A percentile compares a stretch with the other conserved stretches of the same genome.
Evolutionary conservation across 2,329 filamentous ascomycete genomes (phyloP).

Genomic region (Phoma sp.): DNA sequence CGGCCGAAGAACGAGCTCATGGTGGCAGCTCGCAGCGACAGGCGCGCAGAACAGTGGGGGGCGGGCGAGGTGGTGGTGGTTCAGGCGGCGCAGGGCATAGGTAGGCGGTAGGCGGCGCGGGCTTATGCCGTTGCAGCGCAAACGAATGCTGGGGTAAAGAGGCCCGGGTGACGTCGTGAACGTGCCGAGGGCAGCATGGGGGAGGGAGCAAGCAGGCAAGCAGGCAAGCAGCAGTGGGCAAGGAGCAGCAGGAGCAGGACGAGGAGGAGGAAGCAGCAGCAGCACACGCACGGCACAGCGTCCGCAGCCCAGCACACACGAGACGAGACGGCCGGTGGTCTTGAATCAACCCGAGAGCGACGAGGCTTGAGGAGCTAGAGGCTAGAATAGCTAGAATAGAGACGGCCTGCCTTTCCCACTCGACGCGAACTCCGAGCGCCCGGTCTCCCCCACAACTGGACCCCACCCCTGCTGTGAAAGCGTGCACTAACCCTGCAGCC

Average conservation of each 20-base stretch:
- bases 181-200: slow-evolving; percentile 17
- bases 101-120: not conserved
- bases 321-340: slow-evolving; percentile 15
- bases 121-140: slow-evolving; percentile 7
- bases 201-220: slow-evolving; percentile 6
- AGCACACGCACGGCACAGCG: slow-evolving; percentile 10
- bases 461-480: slow-evolving; percentile 8
- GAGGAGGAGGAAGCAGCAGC: not conserved
- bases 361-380: slow-evolving; percentile 7
- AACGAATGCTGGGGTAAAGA: slow-evolving; percentile 10
- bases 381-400: not conserved
- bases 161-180: slow-evolving; percentile 13
- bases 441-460: slow-evolving; percentile 13
- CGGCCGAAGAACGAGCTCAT: slow-evolving; percentile 63
- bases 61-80: slow-evolving; percentile 17
- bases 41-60: slow-evolving; percentile 22
- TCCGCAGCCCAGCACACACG: slow-evolving; percentile 10
- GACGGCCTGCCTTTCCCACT: slow-evolving; percentile 10
- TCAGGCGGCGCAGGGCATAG: slow-evolving; percentile 22
- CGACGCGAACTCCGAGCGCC: slow-evolving; percentile 13
- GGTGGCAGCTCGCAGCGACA: slow-evolving; percentile 21
- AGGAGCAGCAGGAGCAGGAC: not conserved
- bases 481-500: slow-evolving; percentile 11
- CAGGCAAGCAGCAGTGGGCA: slow-evolving; percentile 9
- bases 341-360: slow-evolving; percentile 16